Percentiles rank a stretch among this genome's conserved stretches.
phyloP scores from a whole-genome alignment of 2,329 filamentous ascomycete species.

The Lasiodiplodia hormozganensis region DNA sequence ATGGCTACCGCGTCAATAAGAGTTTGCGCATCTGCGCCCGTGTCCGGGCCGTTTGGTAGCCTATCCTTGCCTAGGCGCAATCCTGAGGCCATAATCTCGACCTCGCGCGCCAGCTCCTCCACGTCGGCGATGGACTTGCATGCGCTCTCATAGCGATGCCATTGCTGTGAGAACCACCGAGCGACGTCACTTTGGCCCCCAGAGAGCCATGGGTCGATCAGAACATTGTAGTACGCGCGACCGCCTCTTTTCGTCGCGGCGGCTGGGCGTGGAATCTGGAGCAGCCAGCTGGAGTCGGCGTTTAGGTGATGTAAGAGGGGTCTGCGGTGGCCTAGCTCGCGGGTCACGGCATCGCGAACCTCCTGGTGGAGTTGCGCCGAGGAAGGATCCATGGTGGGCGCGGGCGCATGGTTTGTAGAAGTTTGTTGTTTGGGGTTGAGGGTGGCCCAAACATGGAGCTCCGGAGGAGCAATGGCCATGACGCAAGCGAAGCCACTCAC shows the following conservation, averaged over 20 bases:
- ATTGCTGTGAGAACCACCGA: constrained; percentile 70
- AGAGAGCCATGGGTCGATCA: constrained; percentile 71
- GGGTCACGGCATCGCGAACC: constrained; percentile 49
- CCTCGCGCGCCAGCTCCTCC: constrained; percentile 57
- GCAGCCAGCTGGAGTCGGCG: constrained; percentile 71
- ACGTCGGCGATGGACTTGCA: constrained; percentile 64
- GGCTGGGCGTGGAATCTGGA: constrained; percentile 66
- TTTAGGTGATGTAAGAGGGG: constrained; percentile 70
- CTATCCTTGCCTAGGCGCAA: constrained; percentile 34
- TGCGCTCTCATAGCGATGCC: constrained; percentile 59
- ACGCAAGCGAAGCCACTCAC: constrained; percentile 24
- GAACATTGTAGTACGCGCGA: constrained; percentile 66
- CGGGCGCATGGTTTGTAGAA: neutral
- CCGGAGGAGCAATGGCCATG: constrained; percentile 18
- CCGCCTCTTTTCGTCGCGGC: constrained; percentile 50
- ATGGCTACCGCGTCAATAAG: constrained; percentile 66
- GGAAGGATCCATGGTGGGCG: constrained; percentile 12
- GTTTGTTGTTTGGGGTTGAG: neutral
- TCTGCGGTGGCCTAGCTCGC: constrained; percentile 49
- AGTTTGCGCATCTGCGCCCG: constrained; percentile 35
- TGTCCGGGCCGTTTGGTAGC: constrained; percentile 31
- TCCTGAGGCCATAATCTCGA: constrained; percentile 52
- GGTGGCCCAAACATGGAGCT: constrained; percentile 1
- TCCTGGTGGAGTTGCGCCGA: constrained; percentile 50
- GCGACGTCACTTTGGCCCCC: constrained; percentile 70